Conservation (phyloP, 169 alveolate species). For the Cryptosporidium sp. region DNA sequence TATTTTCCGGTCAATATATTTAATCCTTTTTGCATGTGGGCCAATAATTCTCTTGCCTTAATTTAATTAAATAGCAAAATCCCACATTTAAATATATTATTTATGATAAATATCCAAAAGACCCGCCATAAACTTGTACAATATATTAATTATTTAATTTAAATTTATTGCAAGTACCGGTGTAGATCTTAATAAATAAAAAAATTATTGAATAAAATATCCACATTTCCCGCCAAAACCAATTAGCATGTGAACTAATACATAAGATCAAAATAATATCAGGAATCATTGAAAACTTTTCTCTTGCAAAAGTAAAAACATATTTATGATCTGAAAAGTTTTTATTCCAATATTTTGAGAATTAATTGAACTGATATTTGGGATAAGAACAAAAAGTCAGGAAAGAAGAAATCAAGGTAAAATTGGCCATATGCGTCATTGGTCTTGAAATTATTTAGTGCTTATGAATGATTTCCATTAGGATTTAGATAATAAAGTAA, state of each 20-base stretch:
- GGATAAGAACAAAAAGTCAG: background rate
- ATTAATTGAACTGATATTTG: background rate
- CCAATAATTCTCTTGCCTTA: background rate
- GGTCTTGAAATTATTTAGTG: background rate
- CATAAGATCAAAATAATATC: background rate
- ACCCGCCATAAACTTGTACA: background rate
- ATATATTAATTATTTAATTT: background rate
- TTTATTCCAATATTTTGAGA: background rate
- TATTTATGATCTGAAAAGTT: background rate
- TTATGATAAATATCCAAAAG: background rate
- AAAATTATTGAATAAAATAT: background rate
- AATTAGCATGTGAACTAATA: background rate
- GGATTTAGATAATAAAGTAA: background rate
- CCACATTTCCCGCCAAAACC: background rate
- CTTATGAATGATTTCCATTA: background rate
- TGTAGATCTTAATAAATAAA: background rate
- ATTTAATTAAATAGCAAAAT: background rate
- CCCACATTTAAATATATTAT: background rate
- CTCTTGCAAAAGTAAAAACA: background rate
- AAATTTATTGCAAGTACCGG: background rate
- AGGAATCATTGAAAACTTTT: background rate
- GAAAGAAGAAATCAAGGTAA: background rate
- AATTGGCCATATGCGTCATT: background rate
- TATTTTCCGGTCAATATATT: background rate
- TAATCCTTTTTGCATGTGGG: constrained; percentile 3